Evolutionary conservation across 371 early-diverging fungal genomes (phyloP), one percentile per base, ranked within the genome.

Genomic region (Cokeromyces recurvatus): DNA sequence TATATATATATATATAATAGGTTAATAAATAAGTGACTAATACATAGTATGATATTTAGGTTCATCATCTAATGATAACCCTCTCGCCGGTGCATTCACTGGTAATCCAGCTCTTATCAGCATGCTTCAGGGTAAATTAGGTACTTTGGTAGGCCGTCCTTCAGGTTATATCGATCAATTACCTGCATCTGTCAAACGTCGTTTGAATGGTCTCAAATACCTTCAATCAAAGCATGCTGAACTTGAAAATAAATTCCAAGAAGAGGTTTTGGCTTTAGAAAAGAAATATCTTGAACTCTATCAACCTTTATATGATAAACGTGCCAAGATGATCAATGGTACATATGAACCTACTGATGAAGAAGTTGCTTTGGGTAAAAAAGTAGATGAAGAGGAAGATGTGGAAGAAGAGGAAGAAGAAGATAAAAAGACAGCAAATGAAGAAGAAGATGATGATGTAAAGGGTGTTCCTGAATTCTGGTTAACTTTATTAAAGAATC

Each of bases 391-490:
- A 55, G 68, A 71, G 11, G 72, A 68, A 14, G 68, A 77, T 0
- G 81, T 74, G 9, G 74, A 80, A 15, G 49, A 61, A 7, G 61
- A 61, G 34, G 57, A 55, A 3, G 50, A 57, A 24, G 78, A 70
- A n/a, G 64, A 74, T 15, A 55, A 57, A 29, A 58, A 68, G 3
- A 56, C 35, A 19, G 8, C 31, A 32, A 23, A 54, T 11, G 19
- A 42, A 1, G 24, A 38, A 1, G 16, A 48, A 7, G 70, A 74
- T 19, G 59, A 74, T 9, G 66, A 65, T 37, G 54, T 53, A 16
- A 47, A 40, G 21, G 91, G 89, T 53, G 78, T 90, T 38, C 89
- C 89, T 46, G 84, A 86, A 53, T 98, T 98, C 84, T 98, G 98
- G 98, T 75, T 94, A 31, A 92, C 92, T 19, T 77, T 82, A 25